Evolutionary conservation across 2,329 filamentous ascomycete species (phyloP).

Genomic region (Ceratocystis variospora): DNA sequence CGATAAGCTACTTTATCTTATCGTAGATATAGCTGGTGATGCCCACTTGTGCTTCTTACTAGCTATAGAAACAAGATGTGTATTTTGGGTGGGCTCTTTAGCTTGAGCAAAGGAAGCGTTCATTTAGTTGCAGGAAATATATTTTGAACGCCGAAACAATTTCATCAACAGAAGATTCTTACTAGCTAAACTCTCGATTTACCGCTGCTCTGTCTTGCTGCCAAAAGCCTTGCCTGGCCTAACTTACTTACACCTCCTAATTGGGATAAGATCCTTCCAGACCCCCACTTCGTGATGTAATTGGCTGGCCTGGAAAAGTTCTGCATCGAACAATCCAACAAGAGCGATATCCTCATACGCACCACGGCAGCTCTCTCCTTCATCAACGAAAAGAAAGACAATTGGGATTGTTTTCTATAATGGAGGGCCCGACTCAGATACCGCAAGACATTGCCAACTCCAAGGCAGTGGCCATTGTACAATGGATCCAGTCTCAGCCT

Average conservation of each 20-base stretch:
- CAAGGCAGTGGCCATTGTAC: constrained; percentile 17
- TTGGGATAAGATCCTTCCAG: constrained; percentile 7
- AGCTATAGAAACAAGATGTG: not conserved
- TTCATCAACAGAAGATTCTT: not conserved
- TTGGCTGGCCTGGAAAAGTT: constrained; percentile 17
- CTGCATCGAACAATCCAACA: constrained; percentile 7
- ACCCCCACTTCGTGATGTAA: constrained; percentile 18
- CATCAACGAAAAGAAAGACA: not conserved
- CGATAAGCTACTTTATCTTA: not conserved
- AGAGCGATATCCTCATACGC: not conserved
- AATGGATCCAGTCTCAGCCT: constrained; percentile 20
- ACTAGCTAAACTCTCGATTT: not conserved
- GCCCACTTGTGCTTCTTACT: not conserved
- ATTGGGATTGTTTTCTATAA: constrained; percentile 3
- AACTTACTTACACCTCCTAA: constrained; percentile 16
- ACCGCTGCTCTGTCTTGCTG: not conserved
- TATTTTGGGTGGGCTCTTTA: not conserved
- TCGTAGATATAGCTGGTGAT: not conserved
- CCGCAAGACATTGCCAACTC: constrained; percentile 15
- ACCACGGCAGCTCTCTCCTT: not conserved
- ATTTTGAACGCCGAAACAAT: not conserved
- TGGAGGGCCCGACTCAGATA: constrained; percentile 10
- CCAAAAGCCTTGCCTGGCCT: not conserved
- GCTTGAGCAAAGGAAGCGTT: not conserved
- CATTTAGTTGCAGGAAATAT: not conserved